Evolutionary conservation across 2,329 filamentous ascomycete species (phyloP).

Genomic region (Fusarium domesticum): DNA sequence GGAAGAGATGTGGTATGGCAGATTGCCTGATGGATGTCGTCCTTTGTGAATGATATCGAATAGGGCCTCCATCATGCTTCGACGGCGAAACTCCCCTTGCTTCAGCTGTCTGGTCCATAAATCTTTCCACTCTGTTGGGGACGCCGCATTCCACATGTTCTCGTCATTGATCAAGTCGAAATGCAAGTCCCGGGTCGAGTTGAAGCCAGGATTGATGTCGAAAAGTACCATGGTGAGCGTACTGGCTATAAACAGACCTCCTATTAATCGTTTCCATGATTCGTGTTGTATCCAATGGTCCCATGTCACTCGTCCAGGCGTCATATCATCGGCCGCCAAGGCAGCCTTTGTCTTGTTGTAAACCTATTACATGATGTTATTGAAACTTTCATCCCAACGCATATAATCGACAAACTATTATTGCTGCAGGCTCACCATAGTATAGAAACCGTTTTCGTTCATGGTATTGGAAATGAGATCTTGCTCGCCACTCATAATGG

Average conservation of each 20-base stretch:
- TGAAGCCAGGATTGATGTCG: conserved; percentile 14
- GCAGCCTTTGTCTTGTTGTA: not conserved
- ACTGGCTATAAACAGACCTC: conserved; percentile 5
- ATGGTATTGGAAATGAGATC: conserved; percentile 4
- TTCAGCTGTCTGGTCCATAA: not conserved
- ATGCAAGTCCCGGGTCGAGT: conserved; percentile 9
- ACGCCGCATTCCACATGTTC: conserved; percentile 7
- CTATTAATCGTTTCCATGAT: conserved; percentile 12
- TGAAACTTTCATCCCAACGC: too few species aligned
- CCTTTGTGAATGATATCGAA: conserved; percentile 4
- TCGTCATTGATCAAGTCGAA: conserved; percentile 11
- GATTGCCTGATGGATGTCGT: not conserved
- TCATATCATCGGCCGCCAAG: not conserved
- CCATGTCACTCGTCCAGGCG: conserved; percentile 4
- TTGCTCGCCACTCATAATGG: conserved; percentile 11
- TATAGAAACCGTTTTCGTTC: conserved; percentile 10
- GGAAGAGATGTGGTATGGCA: conserved; percentile 1
- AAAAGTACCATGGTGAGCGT: conserved; percentile 11
- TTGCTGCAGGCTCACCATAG: conserved; percentile 9
- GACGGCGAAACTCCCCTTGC: not conserved
- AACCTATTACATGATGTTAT: not conserved
- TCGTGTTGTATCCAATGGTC: conserved; percentile 9
- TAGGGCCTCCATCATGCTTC: conserved; percentile 7
- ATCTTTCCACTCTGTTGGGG: conserved; percentile 10
- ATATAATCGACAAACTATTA: too few species aligned